Evolutionary conservation across 202 grass and related monocot species (phyloP).

Genomic region (Carex sylvatica): DNA sequence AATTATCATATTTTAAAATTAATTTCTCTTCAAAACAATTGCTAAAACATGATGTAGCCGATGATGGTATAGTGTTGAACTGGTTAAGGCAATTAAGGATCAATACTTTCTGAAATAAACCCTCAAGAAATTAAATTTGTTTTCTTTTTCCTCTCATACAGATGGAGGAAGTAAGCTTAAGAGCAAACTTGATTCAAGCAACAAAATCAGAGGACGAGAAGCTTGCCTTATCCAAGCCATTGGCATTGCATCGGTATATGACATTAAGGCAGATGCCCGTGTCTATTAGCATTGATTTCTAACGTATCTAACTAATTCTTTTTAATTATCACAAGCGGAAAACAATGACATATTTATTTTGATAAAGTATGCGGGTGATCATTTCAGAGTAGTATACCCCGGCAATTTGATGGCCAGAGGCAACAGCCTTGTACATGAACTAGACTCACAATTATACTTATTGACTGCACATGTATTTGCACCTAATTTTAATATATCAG

Average conservation of each 20-base stretch:
- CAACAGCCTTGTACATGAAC: not conserved
- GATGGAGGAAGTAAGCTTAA: constrained; percentile 74
- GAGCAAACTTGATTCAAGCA: constrained; percentile 63
- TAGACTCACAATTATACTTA: not conserved
- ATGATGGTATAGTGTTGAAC: not conserved
- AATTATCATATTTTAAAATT: not conserved
- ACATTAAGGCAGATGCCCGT: constrained; percentile 1
- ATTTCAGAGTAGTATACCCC: not conserved
- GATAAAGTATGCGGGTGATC: not conserved
- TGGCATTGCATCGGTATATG: constrained; percentile 18
- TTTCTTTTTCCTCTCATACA: constrained; percentile 22
- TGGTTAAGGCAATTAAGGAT: not conserved
- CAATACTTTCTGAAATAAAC: not conserved
- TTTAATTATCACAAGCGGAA: not conserved
- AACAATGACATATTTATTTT: not conserved
- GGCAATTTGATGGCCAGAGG: not conserved
- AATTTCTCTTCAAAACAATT: not conserved
- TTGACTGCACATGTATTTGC: not conserved
- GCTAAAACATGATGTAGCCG: not conserved
- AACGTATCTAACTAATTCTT: not conserved
- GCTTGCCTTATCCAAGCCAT: constrained; percentile 17
- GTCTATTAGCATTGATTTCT: constrained; percentile 23
- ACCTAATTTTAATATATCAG: not conserved
- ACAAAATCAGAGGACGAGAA: constrained; percentile 29
- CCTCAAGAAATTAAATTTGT: not conserved